Evolutionary conservation across 176 grass and related monocot species (phyloP).

Genomic region (Aechmea fasciata): DNA sequence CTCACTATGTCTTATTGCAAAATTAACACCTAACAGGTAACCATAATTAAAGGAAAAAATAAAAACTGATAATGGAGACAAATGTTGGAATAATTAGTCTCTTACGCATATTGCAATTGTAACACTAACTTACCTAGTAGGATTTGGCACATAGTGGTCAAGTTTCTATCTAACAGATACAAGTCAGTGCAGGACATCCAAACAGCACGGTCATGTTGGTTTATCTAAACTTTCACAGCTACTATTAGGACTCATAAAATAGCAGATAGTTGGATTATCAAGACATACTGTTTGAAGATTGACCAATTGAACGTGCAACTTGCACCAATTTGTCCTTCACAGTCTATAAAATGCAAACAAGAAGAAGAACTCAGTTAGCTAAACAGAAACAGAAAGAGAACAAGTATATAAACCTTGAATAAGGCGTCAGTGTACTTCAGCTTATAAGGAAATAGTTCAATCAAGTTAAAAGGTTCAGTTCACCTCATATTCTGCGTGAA

Average conservation of each 20-base stretch:
- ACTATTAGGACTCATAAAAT: neutral
- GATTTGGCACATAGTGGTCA: too few species aligned
- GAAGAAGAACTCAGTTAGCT: neutral
- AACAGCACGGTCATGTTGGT: neutral
- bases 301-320: conserved; percentile 75
- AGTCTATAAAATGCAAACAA: conserved; percentile 34
- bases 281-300: conserved; percentile 46
- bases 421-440: neutral
- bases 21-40: too few species aligned
- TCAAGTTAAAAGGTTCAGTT: neutral
- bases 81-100: too few species aligned
- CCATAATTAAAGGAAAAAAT: too few species aligned
- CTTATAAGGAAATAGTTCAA: neutral
- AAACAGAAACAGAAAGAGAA: conserved; percentile 6
- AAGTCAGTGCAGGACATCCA: neutral
- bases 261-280: neutral
- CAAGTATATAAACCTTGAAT: neutral
- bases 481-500: conserved; percentile 81
- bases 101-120: too few species aligned
- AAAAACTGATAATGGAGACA: too few species aligned
- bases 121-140: too few species aligned
- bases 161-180: too few species aligned
- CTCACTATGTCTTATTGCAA: too few species aligned
- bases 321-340: conserved; percentile 82
- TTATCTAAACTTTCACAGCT: neutral